A percentile compares a stretch with the other conserved stretches of the same genome.
phyloP scores from a whole-genome alignment of 495 filamentous ascomycete species.

The Chlorociboria aeruginascens region DNA sequence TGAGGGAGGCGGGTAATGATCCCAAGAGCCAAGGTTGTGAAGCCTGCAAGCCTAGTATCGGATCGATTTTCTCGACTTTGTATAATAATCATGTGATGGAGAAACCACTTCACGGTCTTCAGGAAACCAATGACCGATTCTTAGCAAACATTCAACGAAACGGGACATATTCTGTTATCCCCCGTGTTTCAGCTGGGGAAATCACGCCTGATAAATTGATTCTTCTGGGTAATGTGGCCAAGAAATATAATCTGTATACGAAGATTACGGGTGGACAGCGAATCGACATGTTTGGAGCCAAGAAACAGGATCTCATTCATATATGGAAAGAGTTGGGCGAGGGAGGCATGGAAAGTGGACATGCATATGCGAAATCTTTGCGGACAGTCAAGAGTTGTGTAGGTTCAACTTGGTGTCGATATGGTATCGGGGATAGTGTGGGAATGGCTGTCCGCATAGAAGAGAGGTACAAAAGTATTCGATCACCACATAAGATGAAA shows the following conservation, averaged over 20 bases:
- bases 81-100: slow-evolving; percentile 86
- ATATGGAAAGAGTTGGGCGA: slow-evolving; percentile 83
- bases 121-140: slow-evolving; percentile 90
- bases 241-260: slow-evolving; percentile 79
- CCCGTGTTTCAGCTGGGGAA: slow-evolving; percentile 76
- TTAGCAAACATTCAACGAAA: slow-evolving; percentile 93
- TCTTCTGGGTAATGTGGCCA: slow-evolving; percentile 76
- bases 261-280: slow-evolving; percentile 95
- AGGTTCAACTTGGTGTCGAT: slow-evolving; percentile 90
- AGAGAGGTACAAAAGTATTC: slow-evolving; percentile 89
- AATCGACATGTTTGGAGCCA: slow-evolving; percentile 92
- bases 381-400: slow-evolving; percentile 93
- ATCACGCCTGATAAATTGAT: slow-evolving; percentile 89
- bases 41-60: slow-evolving; percentile 79
- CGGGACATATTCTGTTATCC: slow-evolving; percentile 86
- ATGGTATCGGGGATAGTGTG: slow-evolving; percentile 90
- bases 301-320: slow-evolving; percentile 79
- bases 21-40: slow-evolving; percentile 75
- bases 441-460: slow-evolving; percentile 90
- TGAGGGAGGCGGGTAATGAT: slow-evolving; percentile 70
- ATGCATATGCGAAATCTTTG: slow-evolving; percentile 88
- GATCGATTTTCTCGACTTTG: slow-evolving; percentile 70
- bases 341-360: slow-evolving; percentile 90
- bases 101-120: slow-evolving; percentile 59
- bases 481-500: slow-evolving; percentile 88